phyloP scores from a whole-genome alignment of 306 rosid species.

The Delonix regia region DNA sequence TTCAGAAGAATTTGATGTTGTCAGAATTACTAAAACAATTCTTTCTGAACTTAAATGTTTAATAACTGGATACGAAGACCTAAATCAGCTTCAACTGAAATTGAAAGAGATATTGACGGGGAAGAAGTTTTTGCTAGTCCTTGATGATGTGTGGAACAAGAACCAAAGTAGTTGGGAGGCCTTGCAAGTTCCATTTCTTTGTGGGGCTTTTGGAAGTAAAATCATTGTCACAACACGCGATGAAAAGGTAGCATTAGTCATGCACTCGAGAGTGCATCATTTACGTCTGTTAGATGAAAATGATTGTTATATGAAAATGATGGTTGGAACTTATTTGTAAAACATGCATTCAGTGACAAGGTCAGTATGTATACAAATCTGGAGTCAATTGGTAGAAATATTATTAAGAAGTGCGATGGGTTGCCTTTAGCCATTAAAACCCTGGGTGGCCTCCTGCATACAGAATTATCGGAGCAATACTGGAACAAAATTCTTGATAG shows the following conservation, averaged over 20 bases:
- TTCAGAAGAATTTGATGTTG: no score
- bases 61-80: background rate
- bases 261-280: background rate
- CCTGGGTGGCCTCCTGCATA: background rate
- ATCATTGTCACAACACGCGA: background rate
- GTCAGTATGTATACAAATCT: background rate
- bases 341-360: background rate
- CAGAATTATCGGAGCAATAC: background rate
- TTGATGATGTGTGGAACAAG: conserved; percentile 43
- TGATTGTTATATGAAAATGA: no score
- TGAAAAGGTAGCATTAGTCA: background rate
- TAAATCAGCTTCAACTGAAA: background rate
- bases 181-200: background rate
- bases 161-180: conserved; percentile 19
- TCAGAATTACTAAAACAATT: conserved; percentile 37
- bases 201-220: conserved; percentile 14
- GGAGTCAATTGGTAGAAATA: background rate
- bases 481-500: background rate
- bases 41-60: conserved; percentile 9
- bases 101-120: background rate
- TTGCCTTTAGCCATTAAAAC: background rate
- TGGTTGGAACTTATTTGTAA: background rate
- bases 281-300: background rate
- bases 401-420: background rate
- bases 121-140: no score